Conservation (phyloP, 202 grass and related monocot species). For the Sporobolus alterniflorus region DNA sequence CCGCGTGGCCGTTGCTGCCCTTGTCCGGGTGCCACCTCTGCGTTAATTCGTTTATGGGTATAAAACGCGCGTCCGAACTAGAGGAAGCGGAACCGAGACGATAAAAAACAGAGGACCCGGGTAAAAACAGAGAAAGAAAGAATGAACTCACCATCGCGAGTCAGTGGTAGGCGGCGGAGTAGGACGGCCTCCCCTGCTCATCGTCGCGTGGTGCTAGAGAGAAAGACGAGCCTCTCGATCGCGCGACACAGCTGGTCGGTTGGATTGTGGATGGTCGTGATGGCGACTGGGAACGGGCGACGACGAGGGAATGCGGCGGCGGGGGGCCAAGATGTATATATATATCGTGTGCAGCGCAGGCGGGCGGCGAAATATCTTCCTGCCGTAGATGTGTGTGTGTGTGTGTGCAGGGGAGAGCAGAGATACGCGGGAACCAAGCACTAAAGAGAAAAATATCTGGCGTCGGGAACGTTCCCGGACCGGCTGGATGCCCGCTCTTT, state of each 20-base stretch:
- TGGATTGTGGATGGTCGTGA: background rate
- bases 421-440: no score
- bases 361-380: background rate
- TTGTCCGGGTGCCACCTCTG: constrained; percentile 77
- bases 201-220: background rate
- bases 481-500: background rate
- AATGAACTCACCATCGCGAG: constrained; percentile 78
- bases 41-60: background rate
- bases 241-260: background rate
- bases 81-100: no score
- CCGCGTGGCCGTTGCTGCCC: constrained; percentile 15
- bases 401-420: constrained; percentile 4
- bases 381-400: background rate
- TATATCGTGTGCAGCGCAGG: background rate
- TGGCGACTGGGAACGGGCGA: background rate
- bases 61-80: no score
- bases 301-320: background rate
- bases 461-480: constrained; percentile 45
- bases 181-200: constrained; percentile 39
- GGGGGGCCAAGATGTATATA: constrained; percentile 1
- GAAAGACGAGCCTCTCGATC: background rate
- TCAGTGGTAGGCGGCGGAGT: constrained; percentile 65
- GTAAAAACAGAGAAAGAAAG: no score
- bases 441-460: constrained; percentile 49
- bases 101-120: no score